phyloP scores from a whole-genome alignment of 805 yeast species.

The Yarrowia bubula region DNA sequence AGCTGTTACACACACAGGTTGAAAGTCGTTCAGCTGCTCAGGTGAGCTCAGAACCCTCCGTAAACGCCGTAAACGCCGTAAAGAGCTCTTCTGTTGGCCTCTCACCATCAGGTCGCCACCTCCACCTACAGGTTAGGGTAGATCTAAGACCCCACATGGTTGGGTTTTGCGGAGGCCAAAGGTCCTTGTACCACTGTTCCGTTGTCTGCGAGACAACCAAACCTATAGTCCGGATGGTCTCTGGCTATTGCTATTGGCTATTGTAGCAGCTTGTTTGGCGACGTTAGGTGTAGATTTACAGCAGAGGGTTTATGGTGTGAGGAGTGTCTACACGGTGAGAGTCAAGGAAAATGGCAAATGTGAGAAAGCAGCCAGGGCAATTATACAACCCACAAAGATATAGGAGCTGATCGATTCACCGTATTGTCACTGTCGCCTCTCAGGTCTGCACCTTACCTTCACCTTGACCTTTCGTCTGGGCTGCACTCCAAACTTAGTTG shows the following conservation, averaged over 20 bases:
- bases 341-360: too few species aligned
- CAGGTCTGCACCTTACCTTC: neutral
- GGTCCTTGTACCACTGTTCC: neutral
- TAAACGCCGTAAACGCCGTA: neutral
- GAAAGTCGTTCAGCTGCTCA: too few species aligned
- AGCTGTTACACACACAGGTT: too few species aligned
- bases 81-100: too few species aligned
- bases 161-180: conserved; percentile 1
- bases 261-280: neutral
- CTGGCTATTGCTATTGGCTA: neutral
- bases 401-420: too few species aligned
- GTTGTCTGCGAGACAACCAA: conserved; percentile 2
- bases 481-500: conserved; percentile 23
- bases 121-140: conserved; percentile 24
- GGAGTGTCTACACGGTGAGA: too few species aligned
- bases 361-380: too few species aligned
- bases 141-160: conserved; percentile 22
- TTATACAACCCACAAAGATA: too few species aligned
- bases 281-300: neutral
- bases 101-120: conserved; percentile 2
- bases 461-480: neutral
- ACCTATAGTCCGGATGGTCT: neutral
- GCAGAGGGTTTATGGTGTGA: neutral
- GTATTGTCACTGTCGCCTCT: too few species aligned
- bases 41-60: too few species aligned